These are phyloP conservation scores for Scutellaria baicalensis DNA, from an alignment of 257 asterid species.

Conservation along the genomic window DNA sequence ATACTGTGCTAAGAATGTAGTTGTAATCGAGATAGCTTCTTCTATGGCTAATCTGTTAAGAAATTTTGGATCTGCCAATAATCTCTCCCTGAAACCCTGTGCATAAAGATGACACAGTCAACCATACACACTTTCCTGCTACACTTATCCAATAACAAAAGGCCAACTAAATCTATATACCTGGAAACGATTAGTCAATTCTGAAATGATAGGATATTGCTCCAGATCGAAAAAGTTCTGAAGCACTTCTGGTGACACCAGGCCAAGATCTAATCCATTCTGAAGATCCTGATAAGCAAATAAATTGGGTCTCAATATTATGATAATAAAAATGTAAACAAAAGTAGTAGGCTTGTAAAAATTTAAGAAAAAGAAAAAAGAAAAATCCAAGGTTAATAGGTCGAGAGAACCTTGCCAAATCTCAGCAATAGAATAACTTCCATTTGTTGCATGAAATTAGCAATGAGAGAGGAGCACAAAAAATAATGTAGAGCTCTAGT, in stretches of 20 bases:
- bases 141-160: background rate
- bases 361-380: background rate
- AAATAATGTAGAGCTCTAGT: background rate
- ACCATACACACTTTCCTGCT: background rate
- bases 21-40: conserved; percentile 89
- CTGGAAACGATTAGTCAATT: conserved; percentile 71
- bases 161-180: conserved; percentile 20
- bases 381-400: background rate
- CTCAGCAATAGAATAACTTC: background rate
- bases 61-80: conserved; percentile 93
- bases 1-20: conserved; percentile 85
- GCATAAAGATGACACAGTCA: conserved; percentile 14
- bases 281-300: conserved; percentile 68
- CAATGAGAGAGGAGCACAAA: background rate
- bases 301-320: background rate
- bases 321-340: background rate
- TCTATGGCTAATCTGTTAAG: conserved; percentile 86
- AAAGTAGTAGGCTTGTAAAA: background rate
- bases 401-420: background rate
- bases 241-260: conserved; percentile 91
- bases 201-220: conserved; percentile 71
- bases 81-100: conserved; percentile 94
- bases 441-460: background rate
- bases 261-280: conserved; percentile 89
- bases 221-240: conserved; percentile 90